Percentiles rank a stretch among this genome's conserved stretches.
These are phyloP conservation scores for Hordeum marinum DNA, from an alignment of 176 grass and related monocot species.

Conservation along the genomic window DNA sequence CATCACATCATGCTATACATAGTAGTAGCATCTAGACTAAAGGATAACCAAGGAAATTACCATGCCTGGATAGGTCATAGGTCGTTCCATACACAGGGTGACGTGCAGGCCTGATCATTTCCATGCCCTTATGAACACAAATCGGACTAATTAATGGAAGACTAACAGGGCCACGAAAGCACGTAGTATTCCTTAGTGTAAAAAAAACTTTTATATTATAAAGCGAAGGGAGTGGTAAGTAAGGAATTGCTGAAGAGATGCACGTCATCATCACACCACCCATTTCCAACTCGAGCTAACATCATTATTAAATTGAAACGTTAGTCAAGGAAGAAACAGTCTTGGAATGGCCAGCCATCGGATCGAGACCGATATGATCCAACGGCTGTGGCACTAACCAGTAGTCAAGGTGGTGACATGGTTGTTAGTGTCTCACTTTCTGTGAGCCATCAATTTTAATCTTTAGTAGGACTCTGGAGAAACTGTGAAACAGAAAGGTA, in stretches of 20 bases:
- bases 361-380: neutral
- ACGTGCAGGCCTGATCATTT: constrained; percentile 17
- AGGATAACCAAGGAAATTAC: constrained; percentile 7
- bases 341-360: neutral
- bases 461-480: neutral
- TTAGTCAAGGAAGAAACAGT: neutral
- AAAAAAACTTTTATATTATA: no score
- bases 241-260: neutral
- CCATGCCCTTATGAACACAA: neutral
- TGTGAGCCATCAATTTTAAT: neutral
- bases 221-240: no score
- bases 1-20: neutral
- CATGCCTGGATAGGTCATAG: neutral
- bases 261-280: neutral
- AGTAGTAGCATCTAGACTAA: neutral
- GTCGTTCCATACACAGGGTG: constrained; percentile 17
- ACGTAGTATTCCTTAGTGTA: no score
- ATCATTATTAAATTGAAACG: neutral
- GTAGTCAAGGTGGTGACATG: neutral
- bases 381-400: neutral
- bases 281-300: neutral
- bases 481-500: neutral
- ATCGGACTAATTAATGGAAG: constrained; percentile 17
- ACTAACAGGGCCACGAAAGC: neutral
- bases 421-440: constrained; percentile 14